phyloP scores from a whole-genome alignment of 148 eudicot genomes.

The Drosera capensis region DNA sequence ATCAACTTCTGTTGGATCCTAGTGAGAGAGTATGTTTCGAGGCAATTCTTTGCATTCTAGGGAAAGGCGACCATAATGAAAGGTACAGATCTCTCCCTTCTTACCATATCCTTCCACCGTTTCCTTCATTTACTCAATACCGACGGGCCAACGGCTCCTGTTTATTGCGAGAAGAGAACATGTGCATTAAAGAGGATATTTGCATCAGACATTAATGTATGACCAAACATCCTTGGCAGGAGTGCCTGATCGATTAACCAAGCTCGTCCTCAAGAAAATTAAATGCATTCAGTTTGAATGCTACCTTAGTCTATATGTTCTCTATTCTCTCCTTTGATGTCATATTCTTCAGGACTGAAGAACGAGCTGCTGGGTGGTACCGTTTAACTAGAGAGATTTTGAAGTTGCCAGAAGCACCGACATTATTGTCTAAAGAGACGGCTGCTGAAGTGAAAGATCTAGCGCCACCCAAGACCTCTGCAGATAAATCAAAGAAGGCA shows the following conservation, averaged over 20 bases:
- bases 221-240: too few species aligned
- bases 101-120: background rate
- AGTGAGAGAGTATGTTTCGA: conserved; percentile 99
- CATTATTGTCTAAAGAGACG: conserved; percentile 49
- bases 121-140: background rate
- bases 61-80: conserved; percentile 76
- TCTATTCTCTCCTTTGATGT: background rate
- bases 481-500: conserved; percentile 71
- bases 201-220: too few species aligned
- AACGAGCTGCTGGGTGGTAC: conserved; percentile 98
- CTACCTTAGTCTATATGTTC: background rate
- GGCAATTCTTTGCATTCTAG: conserved; percentile 87
- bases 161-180: too few species aligned
- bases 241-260: too few species aligned
- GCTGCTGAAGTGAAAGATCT: conserved; percentile 45
- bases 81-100: conserved; percentile 29
- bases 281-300: background rate
- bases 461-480: conserved; percentile 44
- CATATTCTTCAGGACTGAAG: conserved; percentile 49
- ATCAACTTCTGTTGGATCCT: conserved; percentile 96
- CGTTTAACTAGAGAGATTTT: conserved; percentile 86
- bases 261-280: background rate
- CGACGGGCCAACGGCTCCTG: too few species aligned
- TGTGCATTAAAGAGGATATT: too few species aligned
- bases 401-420: conserved; percentile 91